A percentile compares a stretch with the other conserved stretches of the same genome.
Evolutionary conservation across 805 yeast species (phyloP).

Genomic region (Komagataella phaffii): DNA sequence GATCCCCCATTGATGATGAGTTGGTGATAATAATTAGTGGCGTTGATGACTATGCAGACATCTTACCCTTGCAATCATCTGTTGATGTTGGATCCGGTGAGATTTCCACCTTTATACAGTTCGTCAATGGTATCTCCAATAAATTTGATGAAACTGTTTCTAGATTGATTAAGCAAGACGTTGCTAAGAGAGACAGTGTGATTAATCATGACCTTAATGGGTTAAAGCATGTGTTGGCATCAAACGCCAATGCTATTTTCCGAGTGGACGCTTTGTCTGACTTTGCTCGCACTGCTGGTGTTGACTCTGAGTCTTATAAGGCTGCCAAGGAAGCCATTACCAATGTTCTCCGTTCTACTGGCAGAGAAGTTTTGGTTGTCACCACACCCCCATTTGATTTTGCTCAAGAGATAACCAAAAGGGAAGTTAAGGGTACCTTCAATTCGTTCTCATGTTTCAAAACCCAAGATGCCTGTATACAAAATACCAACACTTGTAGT

Average conservation of each 20-base stretch:
- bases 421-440: neutral
- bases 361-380: neutral
- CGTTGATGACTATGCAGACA: neutral
- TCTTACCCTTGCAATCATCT: neutral
- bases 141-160: neutral
- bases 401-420: constrained; percentile 7
- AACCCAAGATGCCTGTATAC: constrained; percentile 32
- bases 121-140: neutral
- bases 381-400: neutral
- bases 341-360: neutral
- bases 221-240: neutral
- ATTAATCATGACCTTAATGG: neutral
- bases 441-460: constrained; percentile 18
- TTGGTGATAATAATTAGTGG: neutral
- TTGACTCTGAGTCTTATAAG: neutral
- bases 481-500: constrained; percentile 32
- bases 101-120: constrained; percentile 5
- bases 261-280: neutral
- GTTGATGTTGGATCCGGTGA: constrained; percentile 5
- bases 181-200: neutral
- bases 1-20: neutral
- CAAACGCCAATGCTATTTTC: neutral
- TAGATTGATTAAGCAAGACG: neutral
- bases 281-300: neutral
- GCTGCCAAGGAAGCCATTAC: neutral